Conservation (phyloP, 192 early-diverging fungal species). For the Backusella parvicylindrica region DNA sequence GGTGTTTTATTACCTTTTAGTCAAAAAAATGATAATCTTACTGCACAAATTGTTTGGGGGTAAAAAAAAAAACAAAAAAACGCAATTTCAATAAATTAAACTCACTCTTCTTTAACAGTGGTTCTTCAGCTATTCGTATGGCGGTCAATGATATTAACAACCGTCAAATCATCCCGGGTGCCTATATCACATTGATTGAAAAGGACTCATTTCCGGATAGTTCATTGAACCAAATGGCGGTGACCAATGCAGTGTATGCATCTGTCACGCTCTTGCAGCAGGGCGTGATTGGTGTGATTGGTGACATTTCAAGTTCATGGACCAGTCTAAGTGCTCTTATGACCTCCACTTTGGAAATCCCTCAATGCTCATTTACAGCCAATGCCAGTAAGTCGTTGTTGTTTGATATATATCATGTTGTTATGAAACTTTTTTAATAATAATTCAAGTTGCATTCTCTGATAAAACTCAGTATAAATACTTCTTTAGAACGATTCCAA, state of each 20-base stretch:
- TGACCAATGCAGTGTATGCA: slow-evolving; percentile 47
- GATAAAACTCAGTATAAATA: slow-evolving; percentile 46
- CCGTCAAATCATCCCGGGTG: slow-evolving; percentile 41
- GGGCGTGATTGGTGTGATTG: slow-evolving; percentile 53
- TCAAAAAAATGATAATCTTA: slow-evolving; percentile 28
- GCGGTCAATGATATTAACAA: slow-evolving; percentile 48
- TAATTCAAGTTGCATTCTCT: slow-evolving; percentile 38
- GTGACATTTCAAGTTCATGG: slow-evolving; percentile 46
- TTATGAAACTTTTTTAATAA: background rate
- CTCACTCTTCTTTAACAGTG: slow-evolving; percentile 24
- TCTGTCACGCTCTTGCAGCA: slow-evolving; percentile 44
- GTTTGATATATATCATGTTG: background rate
- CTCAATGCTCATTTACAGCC: slow-evolving; percentile 51
- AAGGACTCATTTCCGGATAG: slow-evolving; percentile 46
- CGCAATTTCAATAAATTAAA: background rate
- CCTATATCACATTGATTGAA: slow-evolving; percentile 44
- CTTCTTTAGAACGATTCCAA: slow-evolving; percentile 52
- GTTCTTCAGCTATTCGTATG: slow-evolving; percentile 47
- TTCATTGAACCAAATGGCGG: slow-evolving; percentile 39
- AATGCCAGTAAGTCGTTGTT: slow-evolving; percentile 36
- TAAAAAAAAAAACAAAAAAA: slow-evolving; percentile 13
- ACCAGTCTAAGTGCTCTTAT: slow-evolving; percentile 43
- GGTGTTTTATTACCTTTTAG: slow-evolving; percentile 34
- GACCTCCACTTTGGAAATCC: slow-evolving; percentile 45
- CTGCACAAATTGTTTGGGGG: slow-evolving; percentile 37